Evolutionary conservation across 345 rosid species (phyloP), one percentile per base, ranked within the genome.

Genomic region (Arabidopsis arenosa): DNA sequence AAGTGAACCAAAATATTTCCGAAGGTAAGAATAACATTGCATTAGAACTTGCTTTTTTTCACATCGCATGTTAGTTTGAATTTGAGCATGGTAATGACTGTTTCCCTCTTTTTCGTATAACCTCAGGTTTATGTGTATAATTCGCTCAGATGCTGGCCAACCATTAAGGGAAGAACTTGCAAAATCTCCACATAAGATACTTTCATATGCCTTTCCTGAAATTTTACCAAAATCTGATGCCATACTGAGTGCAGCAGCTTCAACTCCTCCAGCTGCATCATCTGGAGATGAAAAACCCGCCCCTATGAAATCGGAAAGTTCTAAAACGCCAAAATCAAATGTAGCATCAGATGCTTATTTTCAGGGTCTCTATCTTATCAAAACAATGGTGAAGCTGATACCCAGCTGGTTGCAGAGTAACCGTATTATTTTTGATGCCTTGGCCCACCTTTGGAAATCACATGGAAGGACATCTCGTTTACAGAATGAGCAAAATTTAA

Each of bases 91-190:
- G 67, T 77, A 72, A 55, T 48, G 53, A 26, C 63, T 60, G 13
- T 18, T 45, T 68, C 28, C 21, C 51, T 56, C 74, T 39, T 67
- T 60, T 55, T 18, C 35, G 53, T 52, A 61, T 72, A 15, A 55
- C 63, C 80, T 43, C 88, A 95, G 99, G 84, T 95, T 95, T 83
- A 90, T 92, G 97, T 88, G 86, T 81, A 80, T 92, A 78, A 88
- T 95, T 82, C 83, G 85, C 63, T 95, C 99, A 44, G 97, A 90
- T 84, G 93, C 93, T 75, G 99, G 99, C 73, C 99, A 92, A 72
- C 93, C 93, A 55, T 74, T 95, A 78, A 84, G 99, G 81, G 99
- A 95, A 61, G 99, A 95, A 81, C 96, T 95, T 74, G 91, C 99
- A 61, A 92, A 89, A 82, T 92, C 97, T 17, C 93, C 93, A 9